phyloP scores from a whole-genome alignment of 345 rosid species.

The Moricandia moricandioides region DNA sequence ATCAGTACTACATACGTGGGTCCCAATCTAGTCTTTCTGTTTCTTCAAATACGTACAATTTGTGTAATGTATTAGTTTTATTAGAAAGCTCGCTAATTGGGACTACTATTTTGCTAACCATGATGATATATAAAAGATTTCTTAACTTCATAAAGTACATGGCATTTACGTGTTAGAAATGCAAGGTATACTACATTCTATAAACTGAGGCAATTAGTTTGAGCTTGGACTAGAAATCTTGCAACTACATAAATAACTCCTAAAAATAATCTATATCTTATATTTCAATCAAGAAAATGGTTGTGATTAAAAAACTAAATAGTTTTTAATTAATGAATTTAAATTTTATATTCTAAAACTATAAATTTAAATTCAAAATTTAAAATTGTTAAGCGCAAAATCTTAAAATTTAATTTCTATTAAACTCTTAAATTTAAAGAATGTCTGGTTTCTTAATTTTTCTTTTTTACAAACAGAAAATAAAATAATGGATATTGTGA shows the following conservation, averaged over 20 bases:
- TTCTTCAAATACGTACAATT: background rate
- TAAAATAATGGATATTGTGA: too few relatives aligned
- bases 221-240: background rate
- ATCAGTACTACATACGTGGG: slow-evolving; percentile 17
- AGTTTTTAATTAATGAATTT: too few relatives aligned
- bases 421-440: background rate
- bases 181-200: background rate
- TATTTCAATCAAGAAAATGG: background rate
- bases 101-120: slow-evolving; percentile 1
- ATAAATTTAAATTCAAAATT: background rate
- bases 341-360: background rate
- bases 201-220: background rate
- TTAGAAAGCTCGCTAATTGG: background rate
- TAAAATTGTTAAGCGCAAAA: too few relatives aligned
- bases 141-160: background rate
- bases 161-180: background rate
- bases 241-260: background rate
- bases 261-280: background rate
- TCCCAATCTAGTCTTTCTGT: slow-evolving; percentile 9
- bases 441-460: background rate
- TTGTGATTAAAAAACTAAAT: too few relatives aligned
- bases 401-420: background rate
- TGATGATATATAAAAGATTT: background rate
- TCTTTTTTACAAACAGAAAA: background rate
- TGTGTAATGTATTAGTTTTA: background rate